phyloP scores from a whole-genome alignment of 768 basidiomycete genomes.

The Pleurotus eryngii region DNA sequence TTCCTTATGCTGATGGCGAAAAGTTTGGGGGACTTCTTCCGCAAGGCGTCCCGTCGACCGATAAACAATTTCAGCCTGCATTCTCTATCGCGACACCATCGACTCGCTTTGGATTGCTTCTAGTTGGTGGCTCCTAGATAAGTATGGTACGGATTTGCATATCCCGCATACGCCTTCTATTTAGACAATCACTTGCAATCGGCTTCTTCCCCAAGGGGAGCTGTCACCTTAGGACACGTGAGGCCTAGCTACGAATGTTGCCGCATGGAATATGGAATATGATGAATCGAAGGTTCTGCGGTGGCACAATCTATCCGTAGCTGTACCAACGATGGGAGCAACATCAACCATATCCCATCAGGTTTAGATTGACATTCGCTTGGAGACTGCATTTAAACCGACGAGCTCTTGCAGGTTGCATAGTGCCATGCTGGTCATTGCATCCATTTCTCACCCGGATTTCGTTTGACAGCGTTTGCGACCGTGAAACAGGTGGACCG shows the following conservation, averaged over 20 bases:
- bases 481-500: slow-evolving; percentile 8
- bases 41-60: slow-evolving; percentile 48
- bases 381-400: slow-evolving; percentile 1
- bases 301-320: background rate
- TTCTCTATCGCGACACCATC: slow-evolving; percentile 68
- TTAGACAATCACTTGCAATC: slow-evolving; percentile 4
- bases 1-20: slow-evolving; percentile 26
- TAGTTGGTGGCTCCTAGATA: slow-evolving; percentile 45
- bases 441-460: background rate
- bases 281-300: background rate
- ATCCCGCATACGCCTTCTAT: slow-evolving; percentile 2
- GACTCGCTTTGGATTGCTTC: slow-evolving; percentile 70
- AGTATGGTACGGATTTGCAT: slow-evolving; percentile 13
- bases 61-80: slow-evolving; percentile 54
- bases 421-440: slow-evolving; percentile 2
- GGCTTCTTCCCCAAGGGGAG: slow-evolving; percentile 5
- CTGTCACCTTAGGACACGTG: slow-evolving; percentile 4
- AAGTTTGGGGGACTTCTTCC: slow-evolving; percentile 35
- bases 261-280: background rate
- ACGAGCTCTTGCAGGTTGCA: background rate
- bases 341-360: background rate
- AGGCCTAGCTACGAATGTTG: background rate
- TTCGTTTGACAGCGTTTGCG: slow-evolving; percentile 6
- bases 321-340: background rate
- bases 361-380: background rate